Base-by-base conservation (phyloP, 495 filamentous ascomycete species). In the Rhypophila decipiens region DNA sequence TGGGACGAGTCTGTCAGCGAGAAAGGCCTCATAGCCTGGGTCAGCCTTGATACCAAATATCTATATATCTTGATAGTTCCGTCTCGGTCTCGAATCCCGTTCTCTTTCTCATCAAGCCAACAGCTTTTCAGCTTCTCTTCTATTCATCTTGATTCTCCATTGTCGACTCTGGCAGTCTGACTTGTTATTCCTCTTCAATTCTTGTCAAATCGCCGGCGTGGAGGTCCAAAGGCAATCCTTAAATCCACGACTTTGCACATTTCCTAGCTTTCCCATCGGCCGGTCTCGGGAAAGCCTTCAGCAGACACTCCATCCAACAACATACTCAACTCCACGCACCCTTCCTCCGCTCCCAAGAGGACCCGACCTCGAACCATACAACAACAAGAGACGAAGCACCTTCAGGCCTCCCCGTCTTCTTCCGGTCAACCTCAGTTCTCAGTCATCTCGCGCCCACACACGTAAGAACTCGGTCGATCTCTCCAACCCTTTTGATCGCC, bases 81-180 rank as follows among this genome's bases (percentile, higher is more conserved):
- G n/a, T n/a, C n/a, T n/a, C n/a, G n/a, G n/a, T n/a, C n/a, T n/a
- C n/a, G n/a, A n/a, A n/a, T n/a, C n/a, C n/a, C n/a, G n/a, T n/a
- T n/a, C n/a, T n/a, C n/a, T n/a, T n/a, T n/a, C n/a, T n/a, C n/a
- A n/a, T n/a, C n/a, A n/a, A n/a, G n/a, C n/a, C n/a, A n/a, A n/a
- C n/a, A n/a, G n/a, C n/a, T n/a, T n/a, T n/a, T n/a, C n/a, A n/a
- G n/a, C n/a, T n/a, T 4, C 15, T 11, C 38, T 12, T 33, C 21
- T 31, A 13, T 11, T 36, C 24, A 21, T 39, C n/a, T 12, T 15
- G 27, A 31, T 31, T 7, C 27, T 31, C 29, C 15, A 8, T 29
- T 39, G 37, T 55, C 52, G 56, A 41, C 57, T 60, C 57, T 57
- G 57, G 57, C 41, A 60, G 57, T 39, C 47, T 42, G 56, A 49